phyloP scores from a whole-genome alignment of 306 rosid genomes.

The Fagus crenata region DNA sequence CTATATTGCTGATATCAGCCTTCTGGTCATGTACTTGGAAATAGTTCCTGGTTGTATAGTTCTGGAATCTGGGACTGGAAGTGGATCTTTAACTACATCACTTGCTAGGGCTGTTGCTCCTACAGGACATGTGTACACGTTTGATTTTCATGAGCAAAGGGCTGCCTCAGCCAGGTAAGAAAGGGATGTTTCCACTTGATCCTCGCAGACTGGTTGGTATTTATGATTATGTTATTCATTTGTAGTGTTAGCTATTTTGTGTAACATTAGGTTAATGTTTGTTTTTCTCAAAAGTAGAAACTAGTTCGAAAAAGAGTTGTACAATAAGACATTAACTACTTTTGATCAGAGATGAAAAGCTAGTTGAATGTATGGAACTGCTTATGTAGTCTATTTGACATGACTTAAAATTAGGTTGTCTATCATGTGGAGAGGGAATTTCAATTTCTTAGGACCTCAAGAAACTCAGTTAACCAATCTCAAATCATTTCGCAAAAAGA shows the following conservation, averaged over 20 bases:
- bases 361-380: background rate
- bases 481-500: background rate
- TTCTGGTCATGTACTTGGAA: constrained; percentile 78
- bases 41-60: constrained; percentile 78
- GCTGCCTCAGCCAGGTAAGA: constrained; percentile 81
- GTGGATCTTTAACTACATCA: constrained; percentile 86
- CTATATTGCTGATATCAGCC: constrained; percentile 83
- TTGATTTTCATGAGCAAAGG: constrained; percentile 90
- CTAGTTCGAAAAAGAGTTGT: background rate
- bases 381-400: background rate
- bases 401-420: background rate
- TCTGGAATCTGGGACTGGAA: constrained; percentile 91
- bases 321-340: background rate
- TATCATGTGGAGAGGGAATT: background rate
- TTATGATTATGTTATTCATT: background rate
- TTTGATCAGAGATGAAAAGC: background rate
- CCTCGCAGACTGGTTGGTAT: constrained; percentile 41
- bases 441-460: background rate
- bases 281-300: background rate
- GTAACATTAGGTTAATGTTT: background rate
- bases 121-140: constrained; percentile 70
- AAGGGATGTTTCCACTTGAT: constrained; percentile 7
- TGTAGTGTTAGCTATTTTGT: background rate
- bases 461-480: background rate
- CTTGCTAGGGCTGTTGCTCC: constrained; percentile 86